These are phyloP conservation scores for Moesziomyces sp. DNA, from an alignment of 1,284 basidiomycete species.

Conservation along the genomic window DNA sequence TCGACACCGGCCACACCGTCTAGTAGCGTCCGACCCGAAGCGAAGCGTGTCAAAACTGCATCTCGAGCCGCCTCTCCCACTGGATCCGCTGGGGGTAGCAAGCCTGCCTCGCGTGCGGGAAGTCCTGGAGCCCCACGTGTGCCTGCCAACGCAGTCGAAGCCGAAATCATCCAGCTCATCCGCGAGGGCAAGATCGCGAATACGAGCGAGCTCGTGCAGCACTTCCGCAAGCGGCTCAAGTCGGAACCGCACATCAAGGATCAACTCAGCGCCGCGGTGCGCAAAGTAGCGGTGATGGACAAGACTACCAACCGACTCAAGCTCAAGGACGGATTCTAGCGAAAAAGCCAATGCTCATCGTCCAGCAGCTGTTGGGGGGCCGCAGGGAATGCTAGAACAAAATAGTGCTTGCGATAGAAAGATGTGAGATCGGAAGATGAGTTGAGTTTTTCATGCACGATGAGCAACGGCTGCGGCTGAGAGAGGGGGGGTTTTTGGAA, in stretches of 20 bases:
- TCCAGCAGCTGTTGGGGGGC: too few relatives aligned
- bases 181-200: slow-evolving; percentile 50
- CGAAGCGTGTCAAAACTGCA: slow-evolving; percentile 49
- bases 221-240: slow-evolving; percentile 61
- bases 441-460: neutral
- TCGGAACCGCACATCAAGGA: slow-evolving; percentile 58
- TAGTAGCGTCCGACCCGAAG: slow-evolving; percentile 28
- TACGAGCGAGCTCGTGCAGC: slow-evolving; percentile 58
- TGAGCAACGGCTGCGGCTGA: neutral
- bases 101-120: slow-evolving; percentile 36
- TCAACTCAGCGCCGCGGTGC: slow-evolving; percentile 55
- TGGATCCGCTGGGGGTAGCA: slow-evolving; percentile 10
- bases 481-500: neutral
- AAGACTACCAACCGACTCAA: slow-evolving; percentile 57
- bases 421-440: too few relatives aligned
- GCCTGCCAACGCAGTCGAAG: slow-evolving; percentile 51
- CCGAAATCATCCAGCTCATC: slow-evolving; percentile 56
- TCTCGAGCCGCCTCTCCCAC: slow-evolving; percentile 25
- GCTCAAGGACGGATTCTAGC: slow-evolving; percentile 50
- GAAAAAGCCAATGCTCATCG: too few relatives aligned
- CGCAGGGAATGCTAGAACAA: too few relatives aligned
- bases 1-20: slow-evolving; percentile 7
- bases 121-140: slow-evolving; percentile 40
- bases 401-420: too few relatives aligned
- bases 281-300: slow-evolving; percentile 61